Evolutionary conservation across 2,329 filamentous ascomycete species (phyloP), one percentile per base, ranked within the genome.

Genomic region (Acrocalymma vagum): DNA sequence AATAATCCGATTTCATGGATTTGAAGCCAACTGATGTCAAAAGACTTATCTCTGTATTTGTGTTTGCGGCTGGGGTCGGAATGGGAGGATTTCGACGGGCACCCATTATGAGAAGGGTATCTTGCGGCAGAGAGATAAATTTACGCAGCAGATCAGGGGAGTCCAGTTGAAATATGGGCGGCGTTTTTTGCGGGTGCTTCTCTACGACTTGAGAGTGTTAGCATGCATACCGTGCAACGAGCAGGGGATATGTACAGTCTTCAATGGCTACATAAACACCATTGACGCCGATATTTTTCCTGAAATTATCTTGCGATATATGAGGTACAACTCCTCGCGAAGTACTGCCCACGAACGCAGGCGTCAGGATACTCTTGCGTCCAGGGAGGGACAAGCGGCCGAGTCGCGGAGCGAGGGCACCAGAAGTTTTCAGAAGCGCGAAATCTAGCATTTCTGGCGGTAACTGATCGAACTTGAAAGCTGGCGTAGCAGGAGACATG

Each of bases 301-400:
- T 68, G 52, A 94, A 77, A 47, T 87, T 87, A 74, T 99, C 94
- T 25, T 91, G 92, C 3, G 92, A 88, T 51, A 99, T 73, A 72
- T 99, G 94, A 35, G 94, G 91, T 23, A 97, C 76, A 2, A 82
- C 83, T 15, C 94, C 94, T 60, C 94, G 82, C 22, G 94, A 96
- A 3, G 88, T 88, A 53, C 88, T 78, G 34, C 84, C 86, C 43
- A 96, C 75, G 68, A 87, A 95, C 64, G 88, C 87, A 28, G 94
- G 94, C 20, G 94, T 99, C 14, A 87, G 75, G 51, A 96, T 78
- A n/a, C 79, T 71, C 48, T 78, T 81, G 44, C 88, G 79, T 71
- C 83, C 58, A 69, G 73, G 76, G 5, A 94, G 67, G 4, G 77
- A 72, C 16, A 97, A 72, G 36, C 76, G 78, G 4, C 88, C 91